Base-by-base conservation (phyloP, 139 green algal genomes). In the Astrephomene gubernaculifera region DNA sequence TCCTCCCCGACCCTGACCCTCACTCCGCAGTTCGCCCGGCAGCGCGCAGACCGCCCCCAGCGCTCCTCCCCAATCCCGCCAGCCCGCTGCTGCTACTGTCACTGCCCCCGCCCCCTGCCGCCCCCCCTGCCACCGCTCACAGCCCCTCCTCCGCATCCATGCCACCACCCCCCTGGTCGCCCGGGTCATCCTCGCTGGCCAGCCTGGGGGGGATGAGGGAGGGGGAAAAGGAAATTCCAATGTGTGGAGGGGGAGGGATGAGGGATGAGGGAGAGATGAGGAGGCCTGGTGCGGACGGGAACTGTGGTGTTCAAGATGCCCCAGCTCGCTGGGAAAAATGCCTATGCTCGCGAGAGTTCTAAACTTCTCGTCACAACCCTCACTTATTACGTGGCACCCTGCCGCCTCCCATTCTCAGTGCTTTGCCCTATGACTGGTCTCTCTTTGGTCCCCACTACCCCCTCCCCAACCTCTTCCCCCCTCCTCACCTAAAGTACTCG, bases 401-500 rank as follows among this genome's bases (percentile, higher is more conserved):
- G 17, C 14, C 49, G 49, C 49, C 49, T 57, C 49, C 49, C 12
- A 12, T 17, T 12, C 49, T 25, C 12, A 57, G 17, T 17, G 14
- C 49, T 17, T 57, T 17, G 49, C 49, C 49, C 49, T 17, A 12
- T 17, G 14, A 17, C 49, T 17, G 49, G 49, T 17, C 14, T 12
- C 17, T 57, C 49, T 12, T 12, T 17, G 49, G 49, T 57, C 17
- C 17, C 49, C 17, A 17, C 17, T 12, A 57, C 49, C 49, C 49
- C 17, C 49, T 17, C 14, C 49, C 49, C 14, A 17, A 25, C 49
- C 49, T 25, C 17, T 17, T 17, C 74, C 17, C 25, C 33, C 1
- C 0, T 6, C 2, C 88, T 2, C 36, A 86, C 84, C 88, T 86
- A 71, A 79, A 86, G 88, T 96, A 97, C 80, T 96, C 92, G 19